These are phyloP conservation scores for Peronosclerospora sorghi DNA, from an alignment of 352 stramenopile genomes.

Conservation along the genomic window DNA sequence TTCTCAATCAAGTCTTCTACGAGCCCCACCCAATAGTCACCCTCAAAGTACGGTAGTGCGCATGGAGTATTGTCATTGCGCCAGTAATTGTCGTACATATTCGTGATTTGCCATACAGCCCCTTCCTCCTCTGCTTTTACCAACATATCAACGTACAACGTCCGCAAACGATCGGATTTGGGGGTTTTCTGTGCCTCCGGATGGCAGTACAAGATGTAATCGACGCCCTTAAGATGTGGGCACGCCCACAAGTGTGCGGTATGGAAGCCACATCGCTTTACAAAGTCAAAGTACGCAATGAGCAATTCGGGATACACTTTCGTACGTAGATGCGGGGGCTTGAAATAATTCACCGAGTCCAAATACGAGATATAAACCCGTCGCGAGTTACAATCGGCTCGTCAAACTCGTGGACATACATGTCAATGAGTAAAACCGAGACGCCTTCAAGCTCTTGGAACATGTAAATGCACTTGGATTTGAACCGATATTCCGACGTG, in stretches of 20 bases:
- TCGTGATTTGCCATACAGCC: slow-evolving; percentile 91
- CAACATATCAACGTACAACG: slow-evolving; percentile 92
- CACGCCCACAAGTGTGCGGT: slow-evolving; percentile 99
- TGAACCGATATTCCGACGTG: slow-evolving; percentile 83
- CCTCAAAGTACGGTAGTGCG: slow-evolving; percentile 77
- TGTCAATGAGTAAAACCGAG: slow-evolving; percentile 98
- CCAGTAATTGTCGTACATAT: slow-evolving; percentile 95
- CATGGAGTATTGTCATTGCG: slow-evolving; percentile 75
- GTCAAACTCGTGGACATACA: slow-evolving; percentile 99
- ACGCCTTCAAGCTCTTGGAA: slow-evolving; percentile 99
- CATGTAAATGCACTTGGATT: slow-evolving; percentile 98
- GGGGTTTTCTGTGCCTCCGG: slow-evolving; percentile 98
- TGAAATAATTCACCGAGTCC: slow-evolving; percentile 99
- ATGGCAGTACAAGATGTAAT: slow-evolving; percentile 99
- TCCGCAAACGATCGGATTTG: slow-evolving; percentile 94
- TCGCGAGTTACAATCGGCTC: slow-evolving; percentile 91
- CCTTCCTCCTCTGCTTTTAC: slow-evolving; percentile 79
- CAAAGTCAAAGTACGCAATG: slow-evolving; percentile 97
- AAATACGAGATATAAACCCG: slow-evolving; percentile 98
- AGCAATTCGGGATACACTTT: slow-evolving; percentile 99
- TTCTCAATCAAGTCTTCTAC: slow-evolving; percentile 85
- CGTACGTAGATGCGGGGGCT: slow-evolving; percentile 92
- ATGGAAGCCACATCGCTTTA: slow-evolving; percentile 93
- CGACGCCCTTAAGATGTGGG: slow-evolving; percentile 96
- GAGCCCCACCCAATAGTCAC: slow-evolving; percentile 82